Conservation (phyloP, 768 basidiomycete genomes). For the Macrolepiota albuminosa region DNA sequence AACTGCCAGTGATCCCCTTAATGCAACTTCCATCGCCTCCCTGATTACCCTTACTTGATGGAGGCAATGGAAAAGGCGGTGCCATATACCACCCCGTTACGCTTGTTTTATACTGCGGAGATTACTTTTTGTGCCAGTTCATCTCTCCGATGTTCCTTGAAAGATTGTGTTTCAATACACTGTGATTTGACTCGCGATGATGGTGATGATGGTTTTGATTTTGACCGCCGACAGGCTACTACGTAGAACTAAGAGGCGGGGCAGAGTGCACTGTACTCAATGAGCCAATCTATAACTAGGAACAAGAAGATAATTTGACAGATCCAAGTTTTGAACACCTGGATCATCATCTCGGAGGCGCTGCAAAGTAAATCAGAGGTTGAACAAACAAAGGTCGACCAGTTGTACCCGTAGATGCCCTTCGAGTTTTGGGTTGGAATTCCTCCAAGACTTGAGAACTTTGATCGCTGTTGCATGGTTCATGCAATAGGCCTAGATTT, state of each 20-base stretch:
- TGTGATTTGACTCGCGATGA: conserved; percentile 17
- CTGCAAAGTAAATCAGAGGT: conserved; percentile 29
- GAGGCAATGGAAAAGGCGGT: conserved; percentile 41
- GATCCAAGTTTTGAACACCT: conserved; percentile 71
- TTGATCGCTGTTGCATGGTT: conserved; percentile 80
- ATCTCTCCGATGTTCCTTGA: not conserved
- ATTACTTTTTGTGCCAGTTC: conserved; percentile 53
- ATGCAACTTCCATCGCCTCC: conserved; percentile 49
- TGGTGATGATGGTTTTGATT: no score
- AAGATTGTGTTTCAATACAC: not conserved
- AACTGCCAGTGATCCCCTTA: conserved; percentile 64
- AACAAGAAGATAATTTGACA: conserved; percentile 88
- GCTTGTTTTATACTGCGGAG: conserved; percentile 58
- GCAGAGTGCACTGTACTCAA: no score
- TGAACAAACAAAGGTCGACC: not conserved
- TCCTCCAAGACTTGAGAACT: conserved; percentile 67
- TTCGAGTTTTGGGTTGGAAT: conserved; percentile 61
- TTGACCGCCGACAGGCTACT: no score
- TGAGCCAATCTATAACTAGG: conserved; percentile 51
- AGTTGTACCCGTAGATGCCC: conserved; percentile 60
- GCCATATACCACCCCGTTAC: conserved; percentile 64
- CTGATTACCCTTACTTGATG: conserved; percentile 52
- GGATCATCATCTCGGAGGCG: conserved; percentile 76
- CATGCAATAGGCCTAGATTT: conserved; percentile 77
- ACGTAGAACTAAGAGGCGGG: no score